Evolutionary conservation across 139 green algal species (phyloP), one percentile per base, ranked within the genome.

Genomic region (Eudorina sp.): DNA sequence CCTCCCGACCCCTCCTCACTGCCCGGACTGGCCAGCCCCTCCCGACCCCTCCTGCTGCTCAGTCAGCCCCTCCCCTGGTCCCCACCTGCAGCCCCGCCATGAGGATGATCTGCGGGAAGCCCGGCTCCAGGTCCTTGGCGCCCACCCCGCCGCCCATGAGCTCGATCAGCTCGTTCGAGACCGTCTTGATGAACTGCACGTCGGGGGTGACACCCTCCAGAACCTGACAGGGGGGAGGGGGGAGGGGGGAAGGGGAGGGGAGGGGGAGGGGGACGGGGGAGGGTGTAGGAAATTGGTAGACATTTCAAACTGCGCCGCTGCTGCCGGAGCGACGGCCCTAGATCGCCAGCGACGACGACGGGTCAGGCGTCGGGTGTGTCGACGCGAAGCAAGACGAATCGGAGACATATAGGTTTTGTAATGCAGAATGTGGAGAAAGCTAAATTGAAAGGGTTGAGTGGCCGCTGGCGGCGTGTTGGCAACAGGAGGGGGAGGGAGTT

Each of bases 161-260:
- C 75, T 94, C 90, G 25, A 95, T 86, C 45, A 99, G 94, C 94
- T 99, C 94, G 77, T 99, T 96, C 73, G 95, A 96, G 19, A 99
- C 98, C 16, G 95, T 84, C 93, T 99, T 99, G 51, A 99, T 94
- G 46, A 99, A 96, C 94, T 98, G 95, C 83, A 98, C 94, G 62
- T 98, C 93, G 6, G 98, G 98, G 5, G 89, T 94, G n/a, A 99
- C 92, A 27, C 98, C 98, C 41, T 96, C 93, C 8, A 97, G 89
- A 19, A 99, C 95, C 93, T 95, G 43, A 1, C 23, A 1, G 40
- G 68, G 34, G 68, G 3, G 36, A 36, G 8, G 36, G 31, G 9
- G 62, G 62, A 41, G n/a, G 29, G 62, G 18, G 29, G 62, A 43
- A 72, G 29, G 62, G n/a, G 18, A 43, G n/a, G 62, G 8, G 18